Conservation (phyloP, 331 rosid species). For the Malus hybrid region DNA sequence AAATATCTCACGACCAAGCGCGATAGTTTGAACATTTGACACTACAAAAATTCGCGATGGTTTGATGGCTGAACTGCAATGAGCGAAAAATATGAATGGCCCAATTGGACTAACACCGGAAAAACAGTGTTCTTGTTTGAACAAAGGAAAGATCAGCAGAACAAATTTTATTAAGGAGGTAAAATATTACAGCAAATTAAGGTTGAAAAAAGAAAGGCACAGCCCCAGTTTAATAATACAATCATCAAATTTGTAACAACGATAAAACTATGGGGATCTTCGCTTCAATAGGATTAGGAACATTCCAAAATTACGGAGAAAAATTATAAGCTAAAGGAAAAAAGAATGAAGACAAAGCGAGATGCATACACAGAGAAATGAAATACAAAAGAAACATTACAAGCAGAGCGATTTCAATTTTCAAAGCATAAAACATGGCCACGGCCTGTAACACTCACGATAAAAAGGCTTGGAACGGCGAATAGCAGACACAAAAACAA, state of each 20-base stretch:
- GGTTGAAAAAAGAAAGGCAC: background rate
- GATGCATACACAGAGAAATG: constrained; percentile 25
- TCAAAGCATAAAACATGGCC: constrained; percentile 12
- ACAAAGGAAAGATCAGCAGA: background rate
- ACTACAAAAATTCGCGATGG: no score
- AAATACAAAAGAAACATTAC: constrained; percentile 48
- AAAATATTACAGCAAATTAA: background rate
- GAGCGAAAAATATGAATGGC: no score
- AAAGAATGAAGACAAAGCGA: background rate
- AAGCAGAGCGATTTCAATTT: constrained; percentile 28
- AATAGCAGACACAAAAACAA: constrained; percentile 10
- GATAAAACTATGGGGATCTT: background rate
- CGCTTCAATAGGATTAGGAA: background rate
- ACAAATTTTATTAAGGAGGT: background rate
- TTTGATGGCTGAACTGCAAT: no score
- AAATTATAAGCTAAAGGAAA: background rate
- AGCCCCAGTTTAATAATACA: constrained; percentile 4
- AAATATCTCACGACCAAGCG: no score
- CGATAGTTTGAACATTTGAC: no score
- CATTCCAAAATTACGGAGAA: background rate
- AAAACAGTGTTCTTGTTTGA: background rate
- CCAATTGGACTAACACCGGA: no score
- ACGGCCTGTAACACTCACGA: background rate
- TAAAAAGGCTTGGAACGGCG: constrained; percentile 17
- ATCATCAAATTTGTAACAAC: constrained; percentile 6